phyloP scores from a whole-genome alignment of 1,284 basidiomycete genomes.

The Ustilago tritici region DNA sequence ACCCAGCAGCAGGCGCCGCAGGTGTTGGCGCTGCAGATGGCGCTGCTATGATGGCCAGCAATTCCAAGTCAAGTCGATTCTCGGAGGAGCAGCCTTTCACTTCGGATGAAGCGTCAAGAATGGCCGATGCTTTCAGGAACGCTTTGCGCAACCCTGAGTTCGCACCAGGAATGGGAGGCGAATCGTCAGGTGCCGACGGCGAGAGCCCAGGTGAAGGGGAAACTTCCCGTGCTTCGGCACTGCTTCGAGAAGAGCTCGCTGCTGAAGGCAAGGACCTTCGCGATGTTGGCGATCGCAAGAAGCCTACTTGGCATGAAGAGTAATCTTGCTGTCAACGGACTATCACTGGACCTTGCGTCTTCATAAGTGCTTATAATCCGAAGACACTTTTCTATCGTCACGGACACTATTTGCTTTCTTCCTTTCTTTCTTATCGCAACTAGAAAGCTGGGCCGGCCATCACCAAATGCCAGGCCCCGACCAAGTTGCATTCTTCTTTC shows the following conservation, averaged over 20 bases:
- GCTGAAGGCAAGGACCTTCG: slow-evolving; percentile 55
- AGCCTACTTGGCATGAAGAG: slow-evolving; percentile 51
- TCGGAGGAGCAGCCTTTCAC: slow-evolving; percentile 52
- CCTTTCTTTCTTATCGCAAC: background rate
- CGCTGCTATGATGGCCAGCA: slow-evolving; percentile 29
- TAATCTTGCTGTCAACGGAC: slow-evolving; percentile 1
- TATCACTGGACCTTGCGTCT: too few relatives aligned
- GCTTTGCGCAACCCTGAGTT: slow-evolving; percentile 59
- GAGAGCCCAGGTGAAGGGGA: slow-evolving; percentile 36
- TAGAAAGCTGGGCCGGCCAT: background rate
- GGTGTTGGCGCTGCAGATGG: slow-evolving; percentile 26
- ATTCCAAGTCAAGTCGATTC: slow-evolving; percentile 33
- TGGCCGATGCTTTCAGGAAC: slow-evolving; percentile 59
- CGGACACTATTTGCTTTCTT: slow-evolving; percentile 8
- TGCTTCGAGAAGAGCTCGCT: slow-evolving; percentile 55
- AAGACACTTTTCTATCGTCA: background rate
- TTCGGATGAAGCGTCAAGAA: slow-evolving; percentile 59
- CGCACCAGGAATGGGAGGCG: slow-evolving; percentile 28
- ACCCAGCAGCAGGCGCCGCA: slow-evolving; percentile 12
- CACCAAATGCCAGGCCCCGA: background rate
- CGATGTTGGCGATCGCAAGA: slow-evolving; percentile 54
- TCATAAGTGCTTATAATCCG: too few relatives aligned
- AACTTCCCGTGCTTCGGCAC: slow-evolving; percentile 21
- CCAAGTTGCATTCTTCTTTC: background rate
- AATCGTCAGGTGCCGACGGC: slow-evolving; percentile 33